Conservation (phyloP, 2,329 filamentous ascomycete species). For the Hypomyces rosellus region DNA sequence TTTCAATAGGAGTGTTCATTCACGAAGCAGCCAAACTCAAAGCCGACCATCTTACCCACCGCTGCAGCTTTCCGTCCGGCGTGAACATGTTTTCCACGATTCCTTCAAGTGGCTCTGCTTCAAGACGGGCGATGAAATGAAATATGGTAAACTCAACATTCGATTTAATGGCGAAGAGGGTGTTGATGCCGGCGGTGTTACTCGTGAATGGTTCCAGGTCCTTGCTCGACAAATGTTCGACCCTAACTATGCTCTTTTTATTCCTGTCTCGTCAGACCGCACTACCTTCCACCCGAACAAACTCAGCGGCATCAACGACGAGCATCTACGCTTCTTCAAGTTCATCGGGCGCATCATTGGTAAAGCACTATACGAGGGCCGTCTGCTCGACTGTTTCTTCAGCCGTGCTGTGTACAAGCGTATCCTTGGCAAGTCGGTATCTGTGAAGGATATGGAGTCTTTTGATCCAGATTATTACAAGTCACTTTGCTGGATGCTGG, state of each 20-base stretch:
- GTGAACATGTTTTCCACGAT: constrained; percentile 94
- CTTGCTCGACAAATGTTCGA: constrained; percentile 98
- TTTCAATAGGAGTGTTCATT: constrained; percentile 89
- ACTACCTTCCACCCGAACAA: constrained; percentile 99
- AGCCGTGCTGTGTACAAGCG: constrained; percentile 98
- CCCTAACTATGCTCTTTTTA: constrained; percentile 93
- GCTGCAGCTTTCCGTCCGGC: constrained; percentile 81
- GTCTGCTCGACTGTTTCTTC: constrained; percentile 96
- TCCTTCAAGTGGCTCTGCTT: constrained; percentile 98
- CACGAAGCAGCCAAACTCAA: constrained; percentile 58
- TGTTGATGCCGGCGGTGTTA: constrained; percentile 95
- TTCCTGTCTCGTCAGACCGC: constrained; percentile 90
- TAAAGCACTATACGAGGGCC: constrained; percentile 93
- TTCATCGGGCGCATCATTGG: constrained; percentile 98
- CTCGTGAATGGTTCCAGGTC: constrained; percentile 98
- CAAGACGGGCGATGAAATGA: constrained; percentile 95
- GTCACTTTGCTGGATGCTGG: constrained; percentile 94
- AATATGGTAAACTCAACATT: constrained; percentile 97
- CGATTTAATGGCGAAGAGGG: constrained; percentile 96
- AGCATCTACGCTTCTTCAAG: constrained; percentile 98
- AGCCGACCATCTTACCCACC: constrained; percentile 63
- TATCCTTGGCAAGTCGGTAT: constrained; percentile 89
- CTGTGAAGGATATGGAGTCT: constrained; percentile 98
- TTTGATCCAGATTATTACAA: constrained; percentile 99
- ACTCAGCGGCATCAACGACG: constrained; percentile 85